phyloP scores from a whole-genome alignment of 1,284 basidiomycete genomes.

The Cutaneotrichosporon mucoides region DNA sequence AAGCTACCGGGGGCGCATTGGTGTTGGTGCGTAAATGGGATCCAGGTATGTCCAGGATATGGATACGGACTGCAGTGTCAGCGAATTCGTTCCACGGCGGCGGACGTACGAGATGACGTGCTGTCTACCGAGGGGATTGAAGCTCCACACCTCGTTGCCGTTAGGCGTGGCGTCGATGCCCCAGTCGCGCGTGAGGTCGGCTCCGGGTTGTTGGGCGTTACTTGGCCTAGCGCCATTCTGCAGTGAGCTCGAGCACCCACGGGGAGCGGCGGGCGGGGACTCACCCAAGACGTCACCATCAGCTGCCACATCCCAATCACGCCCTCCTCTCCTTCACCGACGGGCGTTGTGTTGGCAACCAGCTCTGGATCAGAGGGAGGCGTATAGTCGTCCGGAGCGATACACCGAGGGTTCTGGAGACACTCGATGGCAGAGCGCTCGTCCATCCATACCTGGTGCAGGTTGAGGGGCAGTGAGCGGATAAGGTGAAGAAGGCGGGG shows the following conservation, averaged over 20 bases:
- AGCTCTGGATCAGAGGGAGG: neutral
- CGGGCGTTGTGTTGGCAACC: neutral
- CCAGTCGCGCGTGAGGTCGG: neutral
- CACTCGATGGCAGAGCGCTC: conserved; percentile 7
- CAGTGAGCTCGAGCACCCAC: neutral
- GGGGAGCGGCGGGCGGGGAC: neutral
- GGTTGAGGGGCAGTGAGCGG: neutral
- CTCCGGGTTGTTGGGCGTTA: neutral
- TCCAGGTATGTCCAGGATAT: conserved; percentile 15
- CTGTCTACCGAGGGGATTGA: conserved; percentile 6
- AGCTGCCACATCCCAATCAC: conserved; percentile 3
- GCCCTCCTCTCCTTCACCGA: neutral
- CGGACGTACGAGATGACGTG: conserved; percentile 5
- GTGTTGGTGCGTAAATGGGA: neutral
- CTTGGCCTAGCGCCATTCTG: neutral
- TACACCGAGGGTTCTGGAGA: conserved; percentile 9
- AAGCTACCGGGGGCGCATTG: neutral
- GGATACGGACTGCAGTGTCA: conserved; percentile 14
- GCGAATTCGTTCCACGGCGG: no score
- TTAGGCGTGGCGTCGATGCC: neutral
- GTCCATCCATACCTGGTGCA: conserved; percentile 10
- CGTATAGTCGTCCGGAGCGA: neutral
- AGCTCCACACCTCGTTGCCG: conserved; percentile 1
- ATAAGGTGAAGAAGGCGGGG: neutral
- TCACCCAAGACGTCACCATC: conserved; percentile 3